Percentiles rank a stretch among this genome's conserved stretches.
phyloP scores from a whole-genome alignment of 2,329 filamentous ascomycete species.

The Trichophyton benhamiae region DNA sequence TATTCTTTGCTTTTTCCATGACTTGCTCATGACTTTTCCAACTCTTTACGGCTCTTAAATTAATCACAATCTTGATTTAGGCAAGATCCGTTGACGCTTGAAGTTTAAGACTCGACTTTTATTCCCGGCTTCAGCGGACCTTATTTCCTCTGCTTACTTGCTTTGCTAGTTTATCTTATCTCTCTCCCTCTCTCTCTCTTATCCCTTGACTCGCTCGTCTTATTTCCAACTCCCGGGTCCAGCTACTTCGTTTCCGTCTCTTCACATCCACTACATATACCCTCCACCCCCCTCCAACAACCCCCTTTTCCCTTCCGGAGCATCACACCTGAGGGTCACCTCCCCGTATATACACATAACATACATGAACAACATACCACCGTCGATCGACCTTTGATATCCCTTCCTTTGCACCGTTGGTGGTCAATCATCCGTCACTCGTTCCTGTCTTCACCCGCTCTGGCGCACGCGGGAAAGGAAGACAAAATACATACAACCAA shows the following conservation, averaged over 20 bases:
- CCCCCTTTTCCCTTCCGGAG: neutral
- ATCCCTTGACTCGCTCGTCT: neutral
- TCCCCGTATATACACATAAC: neutral
- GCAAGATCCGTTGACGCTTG: conserved; percentile 5
- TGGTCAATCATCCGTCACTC: neutral
- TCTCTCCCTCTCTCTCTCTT: neutral
- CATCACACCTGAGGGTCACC: neutral
- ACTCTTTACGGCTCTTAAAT: conserved; percentile 6
- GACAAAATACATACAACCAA: neutral
- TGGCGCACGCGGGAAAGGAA: neutral
- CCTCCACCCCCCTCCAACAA: neutral
- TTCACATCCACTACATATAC: conserved; percentile 3
- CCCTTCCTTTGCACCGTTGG: neutral
- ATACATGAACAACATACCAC: neutral
- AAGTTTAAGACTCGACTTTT: conserved; percentile 5
- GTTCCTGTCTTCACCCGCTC: neutral
- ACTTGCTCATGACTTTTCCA: conserved; percentile 6
- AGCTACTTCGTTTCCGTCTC: neutral
- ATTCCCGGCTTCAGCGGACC: conserved; percentile 6
- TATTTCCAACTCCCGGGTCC: neutral
- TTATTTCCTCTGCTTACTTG: neutral
- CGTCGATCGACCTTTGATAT: neutral
- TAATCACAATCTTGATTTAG: conserved; percentile 7
- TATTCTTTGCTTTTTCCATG: conserved; percentile 1
- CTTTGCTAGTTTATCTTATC: neutral